A percentile compares a stretch with the other conserved stretches of the same genome.
phyloP scores from a whole-genome alignment of 108 stramenopile genomes.

The Fistulifera solaris region DNA sequence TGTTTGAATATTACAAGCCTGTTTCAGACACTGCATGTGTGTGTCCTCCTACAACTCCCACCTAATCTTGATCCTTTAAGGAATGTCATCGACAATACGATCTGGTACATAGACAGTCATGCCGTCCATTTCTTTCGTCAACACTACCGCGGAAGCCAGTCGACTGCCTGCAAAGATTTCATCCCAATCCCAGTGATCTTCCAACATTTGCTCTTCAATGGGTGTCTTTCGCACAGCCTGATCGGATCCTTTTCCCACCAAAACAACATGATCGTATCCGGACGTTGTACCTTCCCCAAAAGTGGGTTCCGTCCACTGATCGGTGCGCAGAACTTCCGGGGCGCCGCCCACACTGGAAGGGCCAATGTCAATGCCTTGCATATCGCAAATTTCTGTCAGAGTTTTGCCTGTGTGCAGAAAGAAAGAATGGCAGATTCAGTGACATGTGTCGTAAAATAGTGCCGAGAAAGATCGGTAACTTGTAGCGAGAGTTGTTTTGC shows the following conservation, averaged over 20 bases:
- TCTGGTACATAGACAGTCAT: conserved; percentile 88
- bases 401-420: conserved; percentile 30
- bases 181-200: conserved; percentile 83
- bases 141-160: conserved; percentile 53
- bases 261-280: conserved; percentile 81
- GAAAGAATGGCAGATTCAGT: background rate
- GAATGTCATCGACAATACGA: conserved; percentile 73
- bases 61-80: conserved; percentile 22
- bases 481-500: background rate
- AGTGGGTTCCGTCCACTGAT: conserved; percentile 74
- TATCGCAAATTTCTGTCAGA: conserved; percentile 60
- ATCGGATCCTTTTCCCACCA: conserved; percentile 53
- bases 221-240: conserved; percentile 39
- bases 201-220: conserved; percentile 48
- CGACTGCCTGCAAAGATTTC: conserved; percentile 73
- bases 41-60: background rate
- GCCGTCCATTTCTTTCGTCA: conserved; percentile 81
- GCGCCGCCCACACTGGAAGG: conserved; percentile 45
- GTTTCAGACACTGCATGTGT: conserved; percentile 1
- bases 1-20: background rate
- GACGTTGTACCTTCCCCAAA: conserved; percentile 79
- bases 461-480: background rate
- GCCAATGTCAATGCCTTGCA: conserved; percentile 78
- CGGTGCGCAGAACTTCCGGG: conserved; percentile 39
- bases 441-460: background rate